Evolutionary conservation across 2,329 filamentous ascomycete species (phyloP), one percentile per base, ranked within the genome.

Genomic region (Alternaria gaisen): DNA sequence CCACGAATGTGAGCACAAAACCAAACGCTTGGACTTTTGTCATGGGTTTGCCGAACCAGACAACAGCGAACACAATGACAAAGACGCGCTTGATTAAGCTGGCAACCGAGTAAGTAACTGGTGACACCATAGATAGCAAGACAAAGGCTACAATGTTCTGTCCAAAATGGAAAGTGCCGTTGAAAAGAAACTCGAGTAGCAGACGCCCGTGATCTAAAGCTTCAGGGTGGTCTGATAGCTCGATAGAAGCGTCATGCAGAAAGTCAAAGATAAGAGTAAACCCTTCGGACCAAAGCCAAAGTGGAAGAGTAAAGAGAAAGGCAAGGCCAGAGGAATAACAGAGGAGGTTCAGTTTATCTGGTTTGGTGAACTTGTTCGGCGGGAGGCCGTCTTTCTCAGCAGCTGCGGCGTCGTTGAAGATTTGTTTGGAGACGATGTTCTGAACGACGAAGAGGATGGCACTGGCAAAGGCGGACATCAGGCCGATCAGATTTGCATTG

Each of bases 321-420:
- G 95, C 95, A 68, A 98, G 84, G 18, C 92, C 93, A 0, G 94
- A 97, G n/a, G 94, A 98, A 77, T 99, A 99, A 83, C 92, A 98
- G 4, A 99, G 85, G 18, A 99, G 84, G 75, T 99, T 99, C 41
- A 99, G 87, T 81, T 99, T 99, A 81, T 99, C 95, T 18, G 97
- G 86, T 80, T 97, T 98, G 63, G 89, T 88, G 43, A 88, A 86
- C 56, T 86, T 86, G 12, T 84, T 80, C 4, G 74, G 75, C 0
- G 86, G 84, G 34, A 84, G 79, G 2, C 83, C 81, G 55, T 97
- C 92, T 8, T 89, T 88, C 79, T 97, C 94, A 2, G 92, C 91
- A 60, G 89, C 89, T 7, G 93, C 90, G 7, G 92, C 93, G 75
- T 97, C 94, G 78, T 97, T 99, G 84, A 99, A 99, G 10, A 99